Percentiles rank a stretch among this genome's conserved stretches.
phyloP scores from a whole-genome alignment of 768 basidiomycete species.

The Kondoa subrosea region DNA sequence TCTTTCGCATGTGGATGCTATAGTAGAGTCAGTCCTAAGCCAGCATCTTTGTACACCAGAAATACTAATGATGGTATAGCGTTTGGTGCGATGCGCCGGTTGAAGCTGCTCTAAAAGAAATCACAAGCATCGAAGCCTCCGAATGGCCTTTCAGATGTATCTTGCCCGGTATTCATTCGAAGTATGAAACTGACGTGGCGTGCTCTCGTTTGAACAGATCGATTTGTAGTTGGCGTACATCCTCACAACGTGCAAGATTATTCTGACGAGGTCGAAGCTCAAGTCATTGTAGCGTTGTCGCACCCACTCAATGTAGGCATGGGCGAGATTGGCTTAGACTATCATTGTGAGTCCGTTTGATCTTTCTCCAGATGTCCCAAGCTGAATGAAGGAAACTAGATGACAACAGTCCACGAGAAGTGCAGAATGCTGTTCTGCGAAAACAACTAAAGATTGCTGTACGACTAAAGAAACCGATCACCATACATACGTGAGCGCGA shows the following conservation, averaged over 20 bases:
- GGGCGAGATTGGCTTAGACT: constrained; percentile 42
- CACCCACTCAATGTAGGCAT: constrained; percentile 43
- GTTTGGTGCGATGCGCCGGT: constrained; percentile 80
- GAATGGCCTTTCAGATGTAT: constrained; percentile 37
- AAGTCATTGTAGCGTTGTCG: constrained; percentile 40
- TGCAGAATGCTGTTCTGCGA: constrained; percentile 50
- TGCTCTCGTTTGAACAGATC: constrained; percentile 30
- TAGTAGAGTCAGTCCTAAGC: too few relatives aligned
- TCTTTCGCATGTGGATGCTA: constrained; percentile 40
- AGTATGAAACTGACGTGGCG: constrained; percentile 53
- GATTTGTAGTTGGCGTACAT: constrained; percentile 11
- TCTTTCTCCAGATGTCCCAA: background rate
- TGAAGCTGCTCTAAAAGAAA: constrained; percentile 44
- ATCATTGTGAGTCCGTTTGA: constrained; percentile 11
- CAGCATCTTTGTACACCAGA: too few relatives aligned
- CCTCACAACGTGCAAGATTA: constrained; percentile 56
- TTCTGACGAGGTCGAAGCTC: constrained; percentile 48
- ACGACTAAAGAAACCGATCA: constrained; percentile 53
- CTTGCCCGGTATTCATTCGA: too few relatives aligned
- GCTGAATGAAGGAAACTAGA: constrained; percentile 33
- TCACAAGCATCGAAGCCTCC: constrained; percentile 53
- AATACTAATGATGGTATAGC: too few relatives aligned
- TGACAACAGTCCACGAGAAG: constrained; percentile 51
- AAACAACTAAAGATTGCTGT: constrained; percentile 57
- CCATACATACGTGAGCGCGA: constrained; percentile 50